Conservation (phyloP, 306 rosid genomes). For the Lathyrus aphaca region DNA sequence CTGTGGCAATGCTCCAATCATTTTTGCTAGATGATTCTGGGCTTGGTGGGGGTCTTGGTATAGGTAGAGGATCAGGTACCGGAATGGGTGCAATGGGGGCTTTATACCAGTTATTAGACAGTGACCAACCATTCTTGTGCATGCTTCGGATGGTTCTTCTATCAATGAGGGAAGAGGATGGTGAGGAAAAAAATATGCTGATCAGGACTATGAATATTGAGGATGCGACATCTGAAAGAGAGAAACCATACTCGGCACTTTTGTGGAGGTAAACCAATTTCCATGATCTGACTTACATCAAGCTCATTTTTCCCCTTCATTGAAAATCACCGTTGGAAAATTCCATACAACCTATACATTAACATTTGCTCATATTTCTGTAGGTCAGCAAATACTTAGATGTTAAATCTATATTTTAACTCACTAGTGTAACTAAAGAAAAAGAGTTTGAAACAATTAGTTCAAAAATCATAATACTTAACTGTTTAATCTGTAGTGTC, state of each 20-base stretch:
- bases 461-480: conserved; percentile 1
- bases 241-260: conserved; percentile 75
- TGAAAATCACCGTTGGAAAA: conserved; percentile 8
- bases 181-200: conserved; percentile 64
- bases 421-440: background rate
- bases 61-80: conserved; percentile 98
- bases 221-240: conserved; percentile 63
- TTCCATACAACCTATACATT: conserved; percentile 3
- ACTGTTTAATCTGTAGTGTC: background rate
- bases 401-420: conserved; percentile 22
- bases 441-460: background rate
- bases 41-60: conserved; percentile 98
- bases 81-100: conserved; percentile 99
- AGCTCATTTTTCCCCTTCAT: conserved; percentile 8
- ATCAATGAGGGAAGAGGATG: conserved; percentile 93
- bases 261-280: conserved; percentile 77
- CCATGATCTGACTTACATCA: conserved; percentile 28
- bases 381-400: conserved; percentile 3
- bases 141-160: conserved; percentile 99
- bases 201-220: conserved; percentile 54
- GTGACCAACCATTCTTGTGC: conserved; percentile 98
- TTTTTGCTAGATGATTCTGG: conserved; percentile 91
- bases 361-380: conserved; percentile 21
- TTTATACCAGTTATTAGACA: conserved; percentile 91
- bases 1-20: conserved; percentile 95